Conservation (phyloP, 768 basidiomycete species). For the Termitomyces sp. region DNA sequence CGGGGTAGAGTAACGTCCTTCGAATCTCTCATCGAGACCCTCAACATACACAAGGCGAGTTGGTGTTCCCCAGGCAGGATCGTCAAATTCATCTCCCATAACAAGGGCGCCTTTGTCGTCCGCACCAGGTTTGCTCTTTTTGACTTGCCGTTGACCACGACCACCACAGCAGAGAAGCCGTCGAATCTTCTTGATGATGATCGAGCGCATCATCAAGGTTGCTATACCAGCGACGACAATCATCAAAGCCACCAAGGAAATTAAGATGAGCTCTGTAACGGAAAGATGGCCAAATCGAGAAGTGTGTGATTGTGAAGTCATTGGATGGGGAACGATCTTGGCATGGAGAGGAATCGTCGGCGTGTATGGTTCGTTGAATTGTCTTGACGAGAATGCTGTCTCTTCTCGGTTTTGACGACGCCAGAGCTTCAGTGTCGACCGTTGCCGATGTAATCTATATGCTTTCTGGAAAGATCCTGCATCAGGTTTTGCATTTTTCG, state of each 20-base stretch:
- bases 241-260: slow-evolving; percentile 8
- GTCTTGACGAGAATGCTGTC: background rate
- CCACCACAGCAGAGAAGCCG: slow-evolving; percentile 8
- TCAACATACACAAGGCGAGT: slow-evolving; percentile 13
- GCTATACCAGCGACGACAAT: background rate
- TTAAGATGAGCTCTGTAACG: slow-evolving; percentile 8
- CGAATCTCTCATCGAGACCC: slow-evolving; percentile 1
- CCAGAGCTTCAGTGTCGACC: background rate
- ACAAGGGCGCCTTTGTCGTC: slow-evolving; percentile 7
- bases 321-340: slow-evolving; percentile 11
- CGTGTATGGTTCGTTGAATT: slow-evolving; percentile 5
- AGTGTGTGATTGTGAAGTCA: background rate
- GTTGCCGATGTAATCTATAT: background rate
- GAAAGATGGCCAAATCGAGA: slow-evolving; percentile 2
- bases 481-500: background rate
- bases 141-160: slow-evolving; percentile 3
- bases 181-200: slow-evolving; percentile 6
- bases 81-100: slow-evolving; percentile 4
- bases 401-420: slow-evolving; percentile 7
- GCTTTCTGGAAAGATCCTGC: background rate
- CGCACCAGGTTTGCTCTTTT: background rate
- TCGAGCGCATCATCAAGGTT: slow-evolving; percentile 8
- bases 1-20: background rate
- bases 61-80: slow-evolving; percentile 12
- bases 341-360: slow-evolving; percentile 15